Evolutionary conservation across 352 stramenopile species (phyloP).

Genomic region (Phytophthora melonis): DNA sequence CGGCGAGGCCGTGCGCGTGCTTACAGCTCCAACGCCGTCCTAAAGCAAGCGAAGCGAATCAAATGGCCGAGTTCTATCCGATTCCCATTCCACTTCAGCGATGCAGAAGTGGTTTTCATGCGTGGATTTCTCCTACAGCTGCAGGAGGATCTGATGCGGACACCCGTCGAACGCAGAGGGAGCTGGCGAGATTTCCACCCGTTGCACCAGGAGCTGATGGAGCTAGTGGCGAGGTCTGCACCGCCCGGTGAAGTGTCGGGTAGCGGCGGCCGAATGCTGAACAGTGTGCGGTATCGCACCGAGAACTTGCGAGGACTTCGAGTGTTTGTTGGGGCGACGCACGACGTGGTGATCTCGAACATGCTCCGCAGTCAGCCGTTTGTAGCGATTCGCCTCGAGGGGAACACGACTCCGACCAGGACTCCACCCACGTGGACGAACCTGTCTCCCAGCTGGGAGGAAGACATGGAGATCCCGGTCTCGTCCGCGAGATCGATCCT

Average conservation of each 20-base stretch:
- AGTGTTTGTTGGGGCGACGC: conserved; percentile 56
- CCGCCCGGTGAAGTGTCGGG: conserved; percentile 10
- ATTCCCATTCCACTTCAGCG: conserved; percentile 42
- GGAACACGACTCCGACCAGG: conserved; percentile 36
- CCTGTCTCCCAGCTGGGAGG: conserved; percentile 67
- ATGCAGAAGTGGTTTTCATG: conserved; percentile 44
- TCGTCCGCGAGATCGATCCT: conserved; percentile 48
- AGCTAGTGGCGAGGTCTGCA: conserved; percentile 30
- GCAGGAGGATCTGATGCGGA: conserved; percentile 43
- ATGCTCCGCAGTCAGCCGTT: conserved; percentile 60
- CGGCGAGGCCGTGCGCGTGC: conserved; percentile 18
- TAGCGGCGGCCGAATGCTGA: conserved; percentile 28
- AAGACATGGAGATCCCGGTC: conserved; percentile 65
- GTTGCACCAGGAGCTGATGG: conserved; percentile 56
- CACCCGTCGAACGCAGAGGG: conserved; percentile 30
- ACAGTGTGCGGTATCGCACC: conserved; percentile 34
- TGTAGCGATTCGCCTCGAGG: conserved; percentile 58
- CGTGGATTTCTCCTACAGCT: conserved; percentile 48
- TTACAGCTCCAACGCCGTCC: conserved; percentile 2
- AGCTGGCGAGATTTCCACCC: conserved; percentile 59
- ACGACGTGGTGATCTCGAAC: conserved; percentile 48
- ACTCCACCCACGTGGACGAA: conserved; percentile 63
- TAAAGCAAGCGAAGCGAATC: conserved; percentile 37
- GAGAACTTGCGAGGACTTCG: conserved; percentile 49
- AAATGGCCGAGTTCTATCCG: conserved; percentile 40